phyloP scores from a whole-genome alignment of 1,284 basidiomycete species.

The Ceratobasidium sp. region DNA sequence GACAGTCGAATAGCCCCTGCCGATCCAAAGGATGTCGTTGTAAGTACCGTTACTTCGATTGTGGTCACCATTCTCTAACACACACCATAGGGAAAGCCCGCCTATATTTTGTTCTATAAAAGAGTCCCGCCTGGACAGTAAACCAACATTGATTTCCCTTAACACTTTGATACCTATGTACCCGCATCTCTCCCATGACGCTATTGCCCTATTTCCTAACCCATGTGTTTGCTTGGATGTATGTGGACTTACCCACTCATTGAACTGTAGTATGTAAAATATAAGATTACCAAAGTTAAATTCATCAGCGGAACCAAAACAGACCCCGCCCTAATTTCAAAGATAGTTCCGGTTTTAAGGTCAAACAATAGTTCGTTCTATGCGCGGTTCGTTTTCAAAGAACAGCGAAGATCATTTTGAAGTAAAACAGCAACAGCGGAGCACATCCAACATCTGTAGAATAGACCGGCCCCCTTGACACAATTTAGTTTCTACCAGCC shows the following conservation, averaged over 20 bases:
- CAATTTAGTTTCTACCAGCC: conserved; percentile 29
- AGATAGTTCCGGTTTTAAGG: neutral
- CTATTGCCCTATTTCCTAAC: neutral
- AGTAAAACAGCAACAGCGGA: conserved; percentile 19
- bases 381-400: conserved; percentile 31
- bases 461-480: conserved; percentile 21
- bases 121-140: conserved; percentile 59
- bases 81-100: conserved; percentile 76
- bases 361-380: conserved; percentile 32
- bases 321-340: conserved; percentile 13
- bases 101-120: conserved; percentile 90
- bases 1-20: conserved; percentile 81
- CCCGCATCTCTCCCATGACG: conserved; percentile 13
- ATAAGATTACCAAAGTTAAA: conserved; percentile 68
- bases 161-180: conserved; percentile 34
- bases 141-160: conserved; percentile 2
- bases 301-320: conserved; percentile 47
- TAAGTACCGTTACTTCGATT: conserved; percentile 62
- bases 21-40: conserved; percentile 85
- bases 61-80: conserved; percentile 48
- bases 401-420: conserved; percentile 36
- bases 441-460: conserved; percentile 19
- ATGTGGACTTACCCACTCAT: conserved; percentile 21
- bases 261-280: conserved; percentile 16
- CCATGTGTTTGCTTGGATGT: conserved; percentile 37